These are phyloP conservation scores for Cucurbita ficifolia DNA, from an alignment of 306 rosid genomes.

Conservation along the genomic window DNA sequence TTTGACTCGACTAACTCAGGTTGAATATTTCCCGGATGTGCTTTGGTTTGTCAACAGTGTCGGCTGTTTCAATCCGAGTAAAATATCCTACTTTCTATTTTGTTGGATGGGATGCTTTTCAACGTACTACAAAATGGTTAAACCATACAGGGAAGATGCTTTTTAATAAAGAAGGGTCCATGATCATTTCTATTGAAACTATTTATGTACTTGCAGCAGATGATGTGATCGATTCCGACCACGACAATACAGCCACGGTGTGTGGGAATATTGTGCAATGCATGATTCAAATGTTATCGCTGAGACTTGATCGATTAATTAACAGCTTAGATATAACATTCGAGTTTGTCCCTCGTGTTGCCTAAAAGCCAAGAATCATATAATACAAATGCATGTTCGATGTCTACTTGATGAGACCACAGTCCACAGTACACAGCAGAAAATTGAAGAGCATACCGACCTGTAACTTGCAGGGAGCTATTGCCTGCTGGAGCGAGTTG, in stretches of 20 bases:
- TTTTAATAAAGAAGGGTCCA: slow-evolving; percentile 4
- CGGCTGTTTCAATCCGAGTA: not conserved
- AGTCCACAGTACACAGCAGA: not conserved
- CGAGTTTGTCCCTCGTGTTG: slow-evolving; percentile 5
- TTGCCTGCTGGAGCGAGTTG: not conserved
- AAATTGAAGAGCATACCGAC: not conserved
- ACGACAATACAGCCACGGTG: slow-evolving; percentile 9
- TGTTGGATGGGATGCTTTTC: not conserved
- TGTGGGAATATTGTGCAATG: slow-evolving; percentile 12
- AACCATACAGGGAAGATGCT: not conserved
- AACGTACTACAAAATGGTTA: not conserved
- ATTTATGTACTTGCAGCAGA: not conserved
- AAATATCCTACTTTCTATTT: not conserved
- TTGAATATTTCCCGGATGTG: not conserved
- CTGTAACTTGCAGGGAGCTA: not conserved
- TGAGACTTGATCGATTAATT: not conserved
- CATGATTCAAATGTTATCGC: not conserved
- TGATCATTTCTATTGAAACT: not conserved
- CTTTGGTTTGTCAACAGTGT: not conserved
- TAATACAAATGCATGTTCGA: not conserved
- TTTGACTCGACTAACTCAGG: not conserved
- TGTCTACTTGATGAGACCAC: slow-evolving; percentile 6
- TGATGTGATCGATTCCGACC: not conserved
- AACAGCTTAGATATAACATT: slow-evolving; percentile 7
- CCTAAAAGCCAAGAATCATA: slow-evolving; percentile 7